phyloP scores from a whole-genome alignment of 2,329 filamentous ascomycete genomes.

The Nemania sp. region DNA sequence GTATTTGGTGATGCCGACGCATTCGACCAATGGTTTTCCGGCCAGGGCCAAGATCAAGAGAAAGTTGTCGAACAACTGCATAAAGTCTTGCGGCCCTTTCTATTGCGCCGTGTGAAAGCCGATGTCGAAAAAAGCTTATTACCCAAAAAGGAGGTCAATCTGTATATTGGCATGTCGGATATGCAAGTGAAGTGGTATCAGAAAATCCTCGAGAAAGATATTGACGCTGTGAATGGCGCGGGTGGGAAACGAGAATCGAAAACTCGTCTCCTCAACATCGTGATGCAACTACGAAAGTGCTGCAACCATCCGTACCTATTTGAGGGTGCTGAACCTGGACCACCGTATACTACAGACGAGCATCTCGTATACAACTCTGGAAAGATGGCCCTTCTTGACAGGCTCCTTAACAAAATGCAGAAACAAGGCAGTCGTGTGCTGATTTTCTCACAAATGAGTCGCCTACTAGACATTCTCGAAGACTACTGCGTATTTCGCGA shows the following conservation, averaged over 20 bases:
- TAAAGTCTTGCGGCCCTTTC: constrained; percentile 87
- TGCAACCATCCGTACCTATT: constrained; percentile 99
- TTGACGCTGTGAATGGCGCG: constrained; percentile 96
- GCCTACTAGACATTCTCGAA: constrained; percentile 93
- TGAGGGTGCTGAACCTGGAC: constrained; percentile 94
- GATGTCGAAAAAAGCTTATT: constrained; percentile 98
- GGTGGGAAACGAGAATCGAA: constrained; percentile 97
- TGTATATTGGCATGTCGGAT: constrained; percentile 97
- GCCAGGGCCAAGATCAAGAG: constrained; percentile 87
- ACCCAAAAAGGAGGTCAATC: constrained; percentile 95
- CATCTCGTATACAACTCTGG: constrained; percentile 91
- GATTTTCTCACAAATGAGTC: constrained; percentile 99
- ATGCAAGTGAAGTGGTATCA: constrained; percentile 99
- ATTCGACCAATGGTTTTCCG: constrained; percentile 98
- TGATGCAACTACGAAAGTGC: constrained; percentile 99
- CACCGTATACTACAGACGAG: constrained; percentile 97
- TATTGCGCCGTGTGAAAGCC: constrained; percentile 93
- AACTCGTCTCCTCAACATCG: constrained; percentile 94
- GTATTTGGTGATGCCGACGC: constrained; percentile 96
- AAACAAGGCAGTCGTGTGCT: constrained; percentile 91
- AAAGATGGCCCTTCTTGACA: constrained; percentile 97
- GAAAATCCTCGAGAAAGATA: constrained; percentile 98
- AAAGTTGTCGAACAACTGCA: constrained; percentile 96
- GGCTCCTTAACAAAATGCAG: constrained; percentile 81
- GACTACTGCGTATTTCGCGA: constrained; percentile 97